Conservation (phyloP, 1,139 yeast genomes). For the Pneumocystis oryctolagi region DNA sequence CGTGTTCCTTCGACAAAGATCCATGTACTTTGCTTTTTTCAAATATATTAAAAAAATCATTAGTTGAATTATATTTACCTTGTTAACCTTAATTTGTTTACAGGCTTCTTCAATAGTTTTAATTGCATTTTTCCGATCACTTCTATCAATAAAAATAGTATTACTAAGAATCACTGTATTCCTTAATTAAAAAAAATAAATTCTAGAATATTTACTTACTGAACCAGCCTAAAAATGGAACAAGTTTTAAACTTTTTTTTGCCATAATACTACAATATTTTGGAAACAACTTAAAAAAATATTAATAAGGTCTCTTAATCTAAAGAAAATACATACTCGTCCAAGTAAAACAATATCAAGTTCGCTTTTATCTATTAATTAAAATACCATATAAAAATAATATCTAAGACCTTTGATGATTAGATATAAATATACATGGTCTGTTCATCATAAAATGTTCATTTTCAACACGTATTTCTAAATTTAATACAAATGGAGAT, state of each 20-base stretch:
- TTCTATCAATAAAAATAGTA: slow-evolving; percentile 76
- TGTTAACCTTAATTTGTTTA: slow-evolving; percentile 38
- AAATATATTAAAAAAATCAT: background rate
- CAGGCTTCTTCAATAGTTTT: slow-evolving; percentile 59
- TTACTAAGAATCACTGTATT: slow-evolving; percentile 57
- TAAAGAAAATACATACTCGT: slow-evolving; percentile 16
- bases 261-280: slow-evolving; percentile 86
- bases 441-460: slow-evolving; percentile 34
- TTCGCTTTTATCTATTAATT: slow-evolving; percentile 27
- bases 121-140: slow-evolving; percentile 62
- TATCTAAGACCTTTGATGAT: slow-evolving; percentile 53
- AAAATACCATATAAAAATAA: slow-evolving; percentile 6
- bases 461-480: slow-evolving; percentile 53
- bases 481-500: slow-evolving; percentile 48
- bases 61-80: slow-evolving; percentile 48
- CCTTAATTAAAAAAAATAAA: slow-evolving; percentile 12
- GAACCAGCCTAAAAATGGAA: slow-evolving; percentile 96
- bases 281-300: slow-evolving; percentile 43
- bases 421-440: slow-evolving; percentile 75
- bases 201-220: slow-evolving; percentile 18
- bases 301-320: background rate
- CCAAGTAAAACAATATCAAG: slow-evolving; percentile 73
- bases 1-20: slow-evolving; percentile 59
- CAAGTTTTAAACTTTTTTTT: slow-evolving; percentile 62
- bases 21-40: slow-evolving; percentile 15